Evolutionary conservation across 1,139 yeast species (phyloP).

Genomic region (Yamadazyma diddensiae): DNA sequence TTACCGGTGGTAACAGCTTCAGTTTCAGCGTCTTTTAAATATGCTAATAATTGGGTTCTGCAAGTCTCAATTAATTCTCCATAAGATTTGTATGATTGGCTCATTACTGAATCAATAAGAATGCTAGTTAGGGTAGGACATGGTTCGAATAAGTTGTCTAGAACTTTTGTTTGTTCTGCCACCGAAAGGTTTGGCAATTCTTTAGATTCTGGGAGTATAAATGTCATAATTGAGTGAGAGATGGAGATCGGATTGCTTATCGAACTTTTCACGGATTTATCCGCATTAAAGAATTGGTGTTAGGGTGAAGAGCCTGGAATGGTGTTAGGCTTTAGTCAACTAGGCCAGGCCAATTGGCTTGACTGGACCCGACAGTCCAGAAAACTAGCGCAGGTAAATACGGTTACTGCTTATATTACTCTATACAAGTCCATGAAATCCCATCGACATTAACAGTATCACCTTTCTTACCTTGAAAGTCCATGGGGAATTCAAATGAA

Average conservation of each 20-base stretch:
- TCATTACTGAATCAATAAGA: slow-evolving; percentile 33
- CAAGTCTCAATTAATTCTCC: slow-evolving; percentile 49
- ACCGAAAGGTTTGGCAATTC: slow-evolving; percentile 17
- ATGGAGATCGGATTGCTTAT: neutral
- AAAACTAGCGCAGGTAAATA: no score
- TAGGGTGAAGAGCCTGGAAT: no score
- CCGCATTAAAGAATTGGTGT: no score
- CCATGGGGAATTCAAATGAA: slow-evolving; percentile 22
- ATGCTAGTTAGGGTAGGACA: slow-evolving; percentile 51
- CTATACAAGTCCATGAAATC: slow-evolving; percentile 22
- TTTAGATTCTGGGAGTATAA: slow-evolving; percentile 22
- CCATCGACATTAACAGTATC: slow-evolving; percentile 12
- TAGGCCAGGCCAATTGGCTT: no score
- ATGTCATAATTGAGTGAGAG: slow-evolving; percentile 7
- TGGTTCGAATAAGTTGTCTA: slow-evolving; percentile 66
- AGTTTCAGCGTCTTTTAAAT: slow-evolving; percentile 25
- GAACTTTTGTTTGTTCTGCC: slow-evolving; percentile 26
- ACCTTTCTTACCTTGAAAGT: slow-evolving; percentile 16
- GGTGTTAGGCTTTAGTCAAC: no score
- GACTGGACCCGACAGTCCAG: no score
- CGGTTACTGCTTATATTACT: no score
- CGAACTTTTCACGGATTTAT: neutral
- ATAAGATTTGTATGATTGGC: slow-evolving; percentile 29
- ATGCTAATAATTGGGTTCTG: slow-evolving; percentile 34
- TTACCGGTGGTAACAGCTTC: slow-evolving; percentile 17